These are phyloP conservation scores for Phytophthora rubi DNA, from an alignment of 352 stramenopile genomes.

Conservation along the genomic window DNA sequence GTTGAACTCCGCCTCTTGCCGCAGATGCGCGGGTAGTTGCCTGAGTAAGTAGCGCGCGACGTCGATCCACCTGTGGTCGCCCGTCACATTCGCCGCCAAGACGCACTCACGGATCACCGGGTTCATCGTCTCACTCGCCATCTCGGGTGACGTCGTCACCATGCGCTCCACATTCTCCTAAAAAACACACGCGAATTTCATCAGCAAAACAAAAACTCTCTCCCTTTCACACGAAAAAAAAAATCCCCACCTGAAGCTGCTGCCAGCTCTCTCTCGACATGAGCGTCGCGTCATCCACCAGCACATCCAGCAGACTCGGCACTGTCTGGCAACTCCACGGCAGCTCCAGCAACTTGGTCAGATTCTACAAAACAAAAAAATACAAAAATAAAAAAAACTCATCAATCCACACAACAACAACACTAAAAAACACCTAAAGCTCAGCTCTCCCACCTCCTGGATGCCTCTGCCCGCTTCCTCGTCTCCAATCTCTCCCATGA, in stretches of 20 bases:
- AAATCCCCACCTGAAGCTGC: conserved; percentile 52
- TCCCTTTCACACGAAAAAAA: background rate
- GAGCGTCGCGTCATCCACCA: conserved; percentile 55
- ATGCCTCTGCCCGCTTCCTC: conserved; percentile 1
- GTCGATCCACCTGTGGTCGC: conserved; percentile 55
- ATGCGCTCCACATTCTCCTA: conserved; percentile 59
- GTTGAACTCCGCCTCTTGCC: conserved; percentile 80
- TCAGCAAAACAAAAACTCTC: background rate
- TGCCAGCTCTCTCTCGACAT: conserved; percentile 57
- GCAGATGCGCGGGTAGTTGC: conserved; percentile 55
- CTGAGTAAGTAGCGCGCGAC: conserved; percentile 59
- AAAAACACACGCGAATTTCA: background rate
- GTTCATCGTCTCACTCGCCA: conserved; percentile 63
- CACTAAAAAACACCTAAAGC: background rate
- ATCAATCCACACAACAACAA: background rate
- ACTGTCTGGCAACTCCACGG: conserved; percentile 65
- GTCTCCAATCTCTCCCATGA: conserved; percentile 42
- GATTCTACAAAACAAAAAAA: conserved; percentile 36
- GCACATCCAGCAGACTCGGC: conserved; percentile 60
- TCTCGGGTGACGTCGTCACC: conserved; percentile 41
- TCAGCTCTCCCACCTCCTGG: conserved; percentile 1
- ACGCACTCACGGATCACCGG: conserved; percentile 71
- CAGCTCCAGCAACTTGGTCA: conserved; percentile 71
- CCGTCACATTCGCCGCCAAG: conserved; percentile 50
- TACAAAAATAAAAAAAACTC: background rate